Percentiles rank a stretch among this genome's conserved stretches.
Conservation (phyloP, 768 basidiomycete species). For the Mycena rosella region DNA sequence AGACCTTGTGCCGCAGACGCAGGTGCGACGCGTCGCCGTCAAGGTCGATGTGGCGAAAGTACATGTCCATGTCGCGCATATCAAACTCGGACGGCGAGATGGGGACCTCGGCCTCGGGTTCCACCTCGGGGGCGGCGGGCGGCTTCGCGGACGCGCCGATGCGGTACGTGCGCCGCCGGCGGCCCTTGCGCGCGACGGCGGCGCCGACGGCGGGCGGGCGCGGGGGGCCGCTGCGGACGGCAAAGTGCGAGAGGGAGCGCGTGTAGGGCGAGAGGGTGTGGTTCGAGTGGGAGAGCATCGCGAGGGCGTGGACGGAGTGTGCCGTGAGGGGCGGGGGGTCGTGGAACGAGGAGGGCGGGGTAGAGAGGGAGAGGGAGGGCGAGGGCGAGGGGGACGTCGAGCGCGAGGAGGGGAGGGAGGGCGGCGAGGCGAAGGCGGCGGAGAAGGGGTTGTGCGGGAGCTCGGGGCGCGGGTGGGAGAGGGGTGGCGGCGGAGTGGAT, state of each 20-base stretch:
- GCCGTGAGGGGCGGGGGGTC: constrained; percentile 73
- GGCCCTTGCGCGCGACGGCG: constrained; percentile 29
- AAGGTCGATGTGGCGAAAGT: constrained; percentile 54
- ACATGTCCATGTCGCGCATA: constrained; percentile 66
- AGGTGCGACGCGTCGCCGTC: constrained; percentile 20
- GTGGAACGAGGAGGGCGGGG: constrained; percentile 47
- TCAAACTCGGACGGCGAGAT: constrained; percentile 65
- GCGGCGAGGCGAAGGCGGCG: constrained; percentile 31
- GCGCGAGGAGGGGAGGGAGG: constrained; percentile 34
- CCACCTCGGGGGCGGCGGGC: background rate
- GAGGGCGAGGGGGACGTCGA: constrained; percentile 37
- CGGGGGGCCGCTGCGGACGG: constrained; percentile 90
- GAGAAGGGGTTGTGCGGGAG: constrained; percentile 38
- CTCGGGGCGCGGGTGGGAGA: constrained; percentile 36
- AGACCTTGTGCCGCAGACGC: constrained; percentile 22
- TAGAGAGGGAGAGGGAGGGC: constrained; percentile 35
- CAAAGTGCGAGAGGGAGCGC: constrained; percentile 89
- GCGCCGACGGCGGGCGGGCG: constrained; percentile 44
- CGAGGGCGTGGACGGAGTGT: constrained; percentile 86
- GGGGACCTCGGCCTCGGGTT: background rate
- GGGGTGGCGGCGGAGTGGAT: constrained; percentile 15
- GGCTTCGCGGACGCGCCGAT: constrained; percentile 12
- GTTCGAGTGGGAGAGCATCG: constrained; percentile 88
- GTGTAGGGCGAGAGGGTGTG: constrained; percentile 97
- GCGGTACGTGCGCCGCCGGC: constrained; percentile 32